Conservation (phyloP, 2,329 filamentous ascomycete species). For the Huntiella savannae region DNA sequence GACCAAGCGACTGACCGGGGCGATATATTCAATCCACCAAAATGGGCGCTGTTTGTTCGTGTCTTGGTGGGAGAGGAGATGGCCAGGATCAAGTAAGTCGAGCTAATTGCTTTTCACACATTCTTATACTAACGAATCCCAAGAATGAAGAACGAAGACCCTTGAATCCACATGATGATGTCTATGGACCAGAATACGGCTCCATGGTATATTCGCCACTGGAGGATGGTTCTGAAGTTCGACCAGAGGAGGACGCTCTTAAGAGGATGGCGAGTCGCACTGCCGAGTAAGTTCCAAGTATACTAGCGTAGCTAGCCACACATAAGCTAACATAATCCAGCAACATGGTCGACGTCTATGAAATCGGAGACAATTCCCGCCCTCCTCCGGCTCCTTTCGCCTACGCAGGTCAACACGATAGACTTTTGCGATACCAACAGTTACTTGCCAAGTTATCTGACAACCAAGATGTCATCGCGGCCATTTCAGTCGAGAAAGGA, state of each 20-base stretch:
- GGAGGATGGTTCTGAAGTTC: conserved; percentile 41
- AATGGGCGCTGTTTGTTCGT: conserved; percentile 9
- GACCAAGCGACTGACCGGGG: too few relatives aligned
- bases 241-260: conserved; percentile 44
- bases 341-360: conserved; percentile 50
- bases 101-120: background rate
- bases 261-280: conserved; percentile 45
- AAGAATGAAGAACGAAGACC: conserved; percentile 39
- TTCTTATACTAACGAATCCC: background rate
- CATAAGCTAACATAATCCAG: conserved; percentile 19
- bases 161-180: conserved; percentile 41
- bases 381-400: conserved; percentile 23
- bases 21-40: too few relatives aligned
- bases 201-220: conserved; percentile 40
- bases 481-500: conserved; percentile 28
- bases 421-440: conserved; percentile 39
- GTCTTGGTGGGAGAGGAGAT: conserved; percentile 5
- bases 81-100: conserved; percentile 8
- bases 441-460: conserved; percentile 39
- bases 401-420: conserved; percentile 35
- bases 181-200: conserved; percentile 38
- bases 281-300: conserved; percentile 32
- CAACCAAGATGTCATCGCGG: conserved; percentile 23
- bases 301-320: background rate
- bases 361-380: conserved; percentile 29